Evolutionary conservation across 345 rosid genomes (phyloP).

Genomic region (Populus euphratica): DNA sequence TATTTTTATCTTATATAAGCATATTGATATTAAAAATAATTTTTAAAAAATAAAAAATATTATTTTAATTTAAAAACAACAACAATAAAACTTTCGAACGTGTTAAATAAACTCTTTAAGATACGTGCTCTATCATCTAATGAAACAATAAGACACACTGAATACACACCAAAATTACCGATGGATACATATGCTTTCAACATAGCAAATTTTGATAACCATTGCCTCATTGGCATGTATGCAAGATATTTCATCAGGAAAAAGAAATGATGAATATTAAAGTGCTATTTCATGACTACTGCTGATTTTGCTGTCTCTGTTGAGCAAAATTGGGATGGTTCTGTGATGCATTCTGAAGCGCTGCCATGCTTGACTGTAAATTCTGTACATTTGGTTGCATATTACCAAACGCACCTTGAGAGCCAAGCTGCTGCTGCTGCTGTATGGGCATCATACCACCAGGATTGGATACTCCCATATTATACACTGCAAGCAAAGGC

Average conservation of each 20-base stretch:
- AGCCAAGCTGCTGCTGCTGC: conserved; percentile 46
- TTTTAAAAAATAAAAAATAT: too few species aligned
- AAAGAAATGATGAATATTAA: background rate
- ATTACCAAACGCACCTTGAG: conserved; percentile 56
- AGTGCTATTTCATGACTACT: conserved; percentile 28
- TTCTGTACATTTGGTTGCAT: conserved; percentile 65
- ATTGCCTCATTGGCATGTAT: background rate
- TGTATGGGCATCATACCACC: conserved; percentile 64
- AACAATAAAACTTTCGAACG: too few species aligned
- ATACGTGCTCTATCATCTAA: background rate
- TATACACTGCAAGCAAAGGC: conserved; percentile 60
- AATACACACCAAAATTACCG: background rate
- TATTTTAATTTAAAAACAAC: too few species aligned
- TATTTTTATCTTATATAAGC: too few species aligned
- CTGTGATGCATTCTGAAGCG: conserved; percentile 59
- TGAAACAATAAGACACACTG: background rate
- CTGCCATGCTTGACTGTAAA: conserved; percentile 64
- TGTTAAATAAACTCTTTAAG: background rate
- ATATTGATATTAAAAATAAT: too few species aligned
- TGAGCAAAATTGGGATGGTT: conserved; percentile 54
- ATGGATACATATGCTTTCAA: background rate
- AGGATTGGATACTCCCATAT: conserved; percentile 62
- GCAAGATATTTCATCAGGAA: background rate
- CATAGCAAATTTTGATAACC: background rate
- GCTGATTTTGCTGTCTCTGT: conserved; percentile 81